Base-by-base conservation (phyloP, 148 eudicot species). In the Linanthus parryae region DNA sequence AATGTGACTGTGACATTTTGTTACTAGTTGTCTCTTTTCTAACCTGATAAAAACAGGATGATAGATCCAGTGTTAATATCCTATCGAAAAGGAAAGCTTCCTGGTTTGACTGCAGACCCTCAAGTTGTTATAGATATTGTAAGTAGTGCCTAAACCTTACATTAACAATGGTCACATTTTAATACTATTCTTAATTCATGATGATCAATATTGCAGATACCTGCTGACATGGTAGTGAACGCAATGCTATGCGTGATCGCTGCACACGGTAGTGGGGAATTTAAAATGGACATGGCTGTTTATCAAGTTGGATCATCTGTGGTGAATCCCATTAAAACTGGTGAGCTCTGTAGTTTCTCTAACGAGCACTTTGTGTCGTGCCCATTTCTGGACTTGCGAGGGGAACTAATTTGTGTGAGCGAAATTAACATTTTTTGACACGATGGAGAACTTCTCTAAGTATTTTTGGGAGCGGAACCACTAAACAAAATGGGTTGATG, bases 221-320 rank as follows among this genome's bases (percentile, higher is more conserved):
- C 92, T 4, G 86, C 70, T 40, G 92, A 84, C 46, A 77, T 84
- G 82, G 86, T 80, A 24, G 92, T 73, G 7, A 84, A 77, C 40
- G 75, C 84, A 3, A 73, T 68, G 21, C 54, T 84, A 33, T 84
- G 78, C 14, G 87, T 84, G 4, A 77, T 80, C 31, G 87, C 84
- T 13, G 80, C 75, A 68, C 87, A 84, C 30, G 92, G 92, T 23
- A n/a, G n/a, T n/a, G 42, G 34, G 21, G 54, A 37, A 4, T 64
- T 64, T 6, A 72, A 73, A 38, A 56, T 84, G 19, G 73, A 56
- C n/a, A 38, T 77, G 19, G 74, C 54, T 52, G 68, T 84, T 11
- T 80, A 84, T 46, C 92, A 84, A 30, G 76, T 73, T n/a, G 73
- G 74, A 8, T 73, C 92, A 28, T 64, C 84, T 3, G 69, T 61